phyloP scores from a whole-genome alignment of 305 asterid genomes.

The Fraxinus greggii region DNA sequence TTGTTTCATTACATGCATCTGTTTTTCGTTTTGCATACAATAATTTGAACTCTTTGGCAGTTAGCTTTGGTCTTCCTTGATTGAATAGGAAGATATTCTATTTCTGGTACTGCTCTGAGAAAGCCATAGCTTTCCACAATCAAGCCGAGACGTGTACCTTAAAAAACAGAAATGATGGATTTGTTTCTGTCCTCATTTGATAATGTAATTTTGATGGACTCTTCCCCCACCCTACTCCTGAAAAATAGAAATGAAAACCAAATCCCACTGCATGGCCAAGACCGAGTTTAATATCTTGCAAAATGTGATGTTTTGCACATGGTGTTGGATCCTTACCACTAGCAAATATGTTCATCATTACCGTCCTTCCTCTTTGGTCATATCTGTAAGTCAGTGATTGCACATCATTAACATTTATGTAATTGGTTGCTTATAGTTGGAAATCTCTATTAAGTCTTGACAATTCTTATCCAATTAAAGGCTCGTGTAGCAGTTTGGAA shows the following conservation, averaged over 20 bases:
- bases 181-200: neutral
- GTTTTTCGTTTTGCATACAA: slow-evolving; percentile 13
- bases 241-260: neutral
- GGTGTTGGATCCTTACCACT: neutral
- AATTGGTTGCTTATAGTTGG: neutral
- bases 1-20: slow-evolving; percentile 7
- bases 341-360: too few relatives aligned
- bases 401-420: neutral
- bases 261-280: neutral
- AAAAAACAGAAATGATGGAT: neutral
- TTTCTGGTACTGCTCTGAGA: neutral
- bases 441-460: neutral
- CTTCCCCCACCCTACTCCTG: neutral
- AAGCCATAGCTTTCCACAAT: neutral
- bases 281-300: neutral
- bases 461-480: neutral
- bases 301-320: neutral
- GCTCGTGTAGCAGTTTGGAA: neutral
- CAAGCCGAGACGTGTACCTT: neutral
- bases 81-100: neutral
- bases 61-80: slow-evolving; percentile 5
- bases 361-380: neutral
- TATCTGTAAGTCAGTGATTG: slow-evolving; percentile 2
- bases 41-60: slow-evolving; percentile 1
- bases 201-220: neutral